Evolutionary conservation across 768 basidiomycete species (phyloP), one percentile per base, ranked within the genome.

Genomic region (Suillus subalutaceus): DNA sequence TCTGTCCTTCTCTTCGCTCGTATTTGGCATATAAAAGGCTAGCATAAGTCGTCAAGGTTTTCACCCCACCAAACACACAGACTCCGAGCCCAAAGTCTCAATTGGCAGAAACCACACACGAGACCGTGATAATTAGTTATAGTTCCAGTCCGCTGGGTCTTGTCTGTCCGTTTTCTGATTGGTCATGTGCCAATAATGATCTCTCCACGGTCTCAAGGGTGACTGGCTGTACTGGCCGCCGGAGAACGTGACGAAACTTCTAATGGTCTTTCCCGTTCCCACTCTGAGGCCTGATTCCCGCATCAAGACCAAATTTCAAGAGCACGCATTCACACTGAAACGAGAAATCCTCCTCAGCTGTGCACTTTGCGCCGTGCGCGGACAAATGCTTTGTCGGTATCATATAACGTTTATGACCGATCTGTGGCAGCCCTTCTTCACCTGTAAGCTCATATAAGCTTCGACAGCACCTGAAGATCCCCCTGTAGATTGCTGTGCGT

Each of bases 351-450:
- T 30, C 26, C 41, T 10, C 18, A 15, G 15, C 38, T 26, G 38
- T 58, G 57, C 57, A 41, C 30, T 35, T 20, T 32, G 32, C 58
- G 58, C 16, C 58, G 58, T 12, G 16, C 7, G 37, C 15, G 7
- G 12, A 15, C 20, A 6, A 41, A 12, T 10, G 16, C 40, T 59
- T 59, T 18, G 57, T 40, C 13, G 26, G 20, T 13, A 40, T 40
- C 38, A 15, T 18, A 41, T 41, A 41, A 40, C 23, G 38, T 43
- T 30, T 60, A 13, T 18, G 58, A 43, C 43, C 58, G 58, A 60
- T 60, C 58, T 30, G 58, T 43, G 58, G 58, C 58, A 60, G 58
- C 58, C 58, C 58, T 30, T 60, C 58, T 30, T 60, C 40, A 40
- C 38, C 52, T 40, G 23, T 59, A 60, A 41, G 26, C 12, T 56